Evolutionary conservation across 345 rosid species (phyloP), one percentile per base, ranked within the genome.

Genomic region (Eutrema yunnanense): DNA sequence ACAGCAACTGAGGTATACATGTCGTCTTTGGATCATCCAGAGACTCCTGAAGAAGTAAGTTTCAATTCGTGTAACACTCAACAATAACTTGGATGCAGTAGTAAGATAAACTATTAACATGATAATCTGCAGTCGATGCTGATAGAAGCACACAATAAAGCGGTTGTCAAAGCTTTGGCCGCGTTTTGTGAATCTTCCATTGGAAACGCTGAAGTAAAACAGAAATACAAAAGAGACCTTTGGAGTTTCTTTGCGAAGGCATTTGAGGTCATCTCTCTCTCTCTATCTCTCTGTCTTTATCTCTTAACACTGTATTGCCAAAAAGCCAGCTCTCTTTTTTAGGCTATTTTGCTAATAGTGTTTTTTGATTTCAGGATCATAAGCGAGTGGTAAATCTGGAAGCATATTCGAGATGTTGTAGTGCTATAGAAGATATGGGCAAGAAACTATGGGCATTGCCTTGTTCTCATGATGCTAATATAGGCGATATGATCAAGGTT

Each of bases 351-450:
- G 49, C 36, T 51, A 43, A 14, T 58, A 43, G 16, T 34, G 46
- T 42, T 49, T 38, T 40, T 51, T 13, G 6, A 8, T 36, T 49
- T 50, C 62, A 76, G 84, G 79, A 73, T 73, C 73, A 52, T 40
- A 71, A 72, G 71, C 76, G 75, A 76, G 78, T 72, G 67, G 78
- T 71, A 36, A 47, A 57, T 70, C 43, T 73, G 72, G 84, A 78
- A 64, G 81, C 80, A 3, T 84, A 84, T 67, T 73, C 78, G 26
- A 80, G 73, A 60, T 82, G 83, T 68, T 82, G 73, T 58, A 74
- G 58, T 70, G 81, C 81, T 30, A 71, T 82, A 71, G 80, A 80
- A 76, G 54, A 73, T 76, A 80, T 84, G 84, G 80, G 78, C 54
- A 79, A 73, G 69, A 79, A 77, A 69, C 65, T 84, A 68, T 69